Evolutionary conservation across 495 filamentous ascomycete genomes (phyloP).

Genomic region (Daldinia loculata): DNA sequence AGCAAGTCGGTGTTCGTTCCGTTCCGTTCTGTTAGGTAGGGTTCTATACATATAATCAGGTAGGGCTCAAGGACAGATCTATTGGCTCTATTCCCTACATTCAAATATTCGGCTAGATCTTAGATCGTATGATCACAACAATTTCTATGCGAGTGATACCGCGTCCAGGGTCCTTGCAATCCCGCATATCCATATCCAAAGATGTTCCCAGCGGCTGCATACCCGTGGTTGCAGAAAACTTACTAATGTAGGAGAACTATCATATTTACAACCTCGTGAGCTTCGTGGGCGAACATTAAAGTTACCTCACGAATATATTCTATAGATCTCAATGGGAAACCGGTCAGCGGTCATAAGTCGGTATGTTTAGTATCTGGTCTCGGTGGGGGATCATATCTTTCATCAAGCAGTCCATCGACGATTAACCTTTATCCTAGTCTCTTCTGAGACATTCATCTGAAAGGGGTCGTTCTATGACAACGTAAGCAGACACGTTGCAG

Average conservation of each 20-base stretch:
- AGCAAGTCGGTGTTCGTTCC: constrained; percentile 21
- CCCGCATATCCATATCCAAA: neutral
- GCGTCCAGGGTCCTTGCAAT: constrained; percentile 22
- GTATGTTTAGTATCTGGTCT: constrained; percentile 9
- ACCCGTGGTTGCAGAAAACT: constrained; percentile 31
- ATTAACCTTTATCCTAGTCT: constrained; percentile 15
- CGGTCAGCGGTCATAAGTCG: constrained; percentile 27
- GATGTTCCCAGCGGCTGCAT: constrained; percentile 20
- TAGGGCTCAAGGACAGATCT: constrained; percentile 26
- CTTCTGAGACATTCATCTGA: constrained; percentile 32
- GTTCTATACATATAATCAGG: constrained; percentile 13
- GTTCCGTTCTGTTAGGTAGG: constrained; percentile 29
- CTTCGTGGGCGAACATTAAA: constrained; percentile 15
- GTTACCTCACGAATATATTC: constrained; percentile 4
- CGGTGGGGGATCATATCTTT: neutral
- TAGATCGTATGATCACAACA: constrained; percentile 38
- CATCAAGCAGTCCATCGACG: constrained; percentile 8
- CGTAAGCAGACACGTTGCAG: constrained; percentile 11
- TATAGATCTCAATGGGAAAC: constrained; percentile 8
- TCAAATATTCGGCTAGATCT: constrained; percentile 39
- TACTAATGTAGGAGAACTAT: constrained; percentile 9
- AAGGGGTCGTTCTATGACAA: constrained; percentile 18
- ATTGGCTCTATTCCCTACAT: constrained; percentile 19
- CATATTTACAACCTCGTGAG: constrained; percentile 17
- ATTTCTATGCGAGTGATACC: constrained; percentile 33